Base-by-base conservation (phyloP, 352 stramenopile genomes). In the Phytophthora brassicae region DNA sequence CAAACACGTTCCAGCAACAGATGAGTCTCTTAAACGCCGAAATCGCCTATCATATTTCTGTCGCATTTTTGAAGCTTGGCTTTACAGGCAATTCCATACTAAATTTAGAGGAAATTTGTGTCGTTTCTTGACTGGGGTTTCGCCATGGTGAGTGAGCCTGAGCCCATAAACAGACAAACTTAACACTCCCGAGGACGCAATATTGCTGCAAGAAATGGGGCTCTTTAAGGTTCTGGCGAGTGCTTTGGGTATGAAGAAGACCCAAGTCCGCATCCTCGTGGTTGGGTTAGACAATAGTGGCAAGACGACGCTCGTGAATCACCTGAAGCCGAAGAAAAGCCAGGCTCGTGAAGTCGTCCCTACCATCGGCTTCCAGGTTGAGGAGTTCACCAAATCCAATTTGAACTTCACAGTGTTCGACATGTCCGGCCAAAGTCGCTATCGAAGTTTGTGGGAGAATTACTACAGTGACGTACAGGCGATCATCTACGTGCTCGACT, bases 371-470 rank as follows among this genome's bases (percentile, higher is more conserved):
- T 96, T 96, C 71, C 80, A 94, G 58, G 88, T 96, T 44, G 88
- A 97, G 62, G 79, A 94, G 59, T 96, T 97, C 60, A 78, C 74
- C 28, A 96, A 96, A 65, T 74, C 89, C 56, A 96, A 96, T 65
- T 61, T 96, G n/a, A 96, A 93, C 59, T 97, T 97, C 51, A 96
- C 89, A 12, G 79, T 96, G 13, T 95, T 95, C 53, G 89, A 97
- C 74, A 97, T 97, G 88, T 94, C 83, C 2, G 89, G 89, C 9
- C 70, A 94, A 75, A 89, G 79, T 29, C 74, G 78, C 50, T 96
- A 94, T 57, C 68, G 87, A 23, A 88, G 71, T 49, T 71, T 96
- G 23, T 96, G 87, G 87, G 84, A 94, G 50, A 90, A 92, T 46
- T 90, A 94, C 69, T 96, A 94, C 75, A 81, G 65, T 36, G 79